Evolutionary conservation across 495 filamentous ascomycete species (phyloP), one percentile per base, ranked within the genome.

Genomic region (Aspergillus heteromorphus): DNA sequence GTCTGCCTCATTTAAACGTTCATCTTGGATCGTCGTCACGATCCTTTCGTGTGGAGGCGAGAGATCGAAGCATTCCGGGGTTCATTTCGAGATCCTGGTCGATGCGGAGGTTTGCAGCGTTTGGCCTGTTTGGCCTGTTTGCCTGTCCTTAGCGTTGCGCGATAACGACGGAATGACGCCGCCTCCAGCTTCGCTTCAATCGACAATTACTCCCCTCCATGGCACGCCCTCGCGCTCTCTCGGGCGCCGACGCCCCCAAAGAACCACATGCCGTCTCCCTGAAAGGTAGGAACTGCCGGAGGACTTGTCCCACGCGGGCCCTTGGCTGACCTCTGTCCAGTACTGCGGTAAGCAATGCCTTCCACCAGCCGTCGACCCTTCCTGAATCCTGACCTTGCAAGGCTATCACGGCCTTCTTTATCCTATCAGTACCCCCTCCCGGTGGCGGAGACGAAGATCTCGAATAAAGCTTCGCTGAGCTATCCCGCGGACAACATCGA

Each of bases 221-320:
- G 75, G 70, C 73, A 42, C 73, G 75, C 10, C 67, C 73, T 43
- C 70, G 75, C 58, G 73, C 75, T 49, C 62, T 64, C 34, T 78
- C 75, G 48, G 61, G 71, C 31, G 70, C 73, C 42, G 84, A 90
- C 47, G 79, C 76, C 40, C 75, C 81, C 29, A 91, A 89, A 65
- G 88, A 88, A 61, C 86, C 89, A 17, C 91, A 97, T 73, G 80
- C 85, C 13, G 82, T 97, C 31, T 95, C 89, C 50, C 69, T 97
- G 21, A 97, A 96, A 79, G 91, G 83, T 76, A 65, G 34, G 66
- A 49, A 6, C 9, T 16, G 36, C 17, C 30, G 31, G 42, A 34
- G 53, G 52, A 30, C 34, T 41, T 51, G 19, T 17, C 52, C 40
- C 38, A 48, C 11, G n/a, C 7, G 45, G 36, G 11, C 40, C 13